phyloP scores from a whole-genome alignment of 257 asterid species.

The Solanum megistacrolobum region DNA sequence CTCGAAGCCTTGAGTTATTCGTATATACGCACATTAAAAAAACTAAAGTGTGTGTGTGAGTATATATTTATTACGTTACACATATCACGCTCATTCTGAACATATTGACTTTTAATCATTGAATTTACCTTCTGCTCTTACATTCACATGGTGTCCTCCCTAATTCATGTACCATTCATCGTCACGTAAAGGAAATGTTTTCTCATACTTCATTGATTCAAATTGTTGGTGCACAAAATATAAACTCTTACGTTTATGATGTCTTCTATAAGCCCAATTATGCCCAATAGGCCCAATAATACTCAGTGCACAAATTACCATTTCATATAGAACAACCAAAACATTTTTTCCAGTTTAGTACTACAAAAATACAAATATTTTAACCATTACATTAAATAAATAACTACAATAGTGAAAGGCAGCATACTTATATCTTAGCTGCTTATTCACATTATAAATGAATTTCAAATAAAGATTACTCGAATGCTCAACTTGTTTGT shows the following conservation, averaged over 20 bases:
- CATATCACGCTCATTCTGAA: too few relatives aligned
- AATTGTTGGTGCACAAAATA: neutral
- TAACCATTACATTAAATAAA: neutral
- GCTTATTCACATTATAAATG: neutral
- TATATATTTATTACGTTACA: too few relatives aligned
- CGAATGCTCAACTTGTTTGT: neutral
- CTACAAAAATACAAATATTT: neutral
- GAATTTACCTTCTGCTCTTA: neutral
- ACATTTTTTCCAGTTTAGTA: neutral
- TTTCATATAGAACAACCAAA: neutral
- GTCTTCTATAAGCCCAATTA: neutral
- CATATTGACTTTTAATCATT: neutral
- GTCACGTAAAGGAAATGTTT: neutral
- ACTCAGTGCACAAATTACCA: neutral
- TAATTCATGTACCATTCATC: neutral
- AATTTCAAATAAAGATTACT: neutral
- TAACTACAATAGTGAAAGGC: neutral
- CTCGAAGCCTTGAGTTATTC: neutral
- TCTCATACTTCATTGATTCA: neutral
- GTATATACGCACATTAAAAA: neutral
- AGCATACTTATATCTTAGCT: neutral
- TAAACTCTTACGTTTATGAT: neutral
- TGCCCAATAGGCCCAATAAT: too few relatives aligned
- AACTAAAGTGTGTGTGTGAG: neutral
- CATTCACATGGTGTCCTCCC: neutral